These are phyloP conservation scores for Austroboletus festivus DNA, from an alignment of 768 basidiomycete genomes.

Conservation along the genomic window DNA sequence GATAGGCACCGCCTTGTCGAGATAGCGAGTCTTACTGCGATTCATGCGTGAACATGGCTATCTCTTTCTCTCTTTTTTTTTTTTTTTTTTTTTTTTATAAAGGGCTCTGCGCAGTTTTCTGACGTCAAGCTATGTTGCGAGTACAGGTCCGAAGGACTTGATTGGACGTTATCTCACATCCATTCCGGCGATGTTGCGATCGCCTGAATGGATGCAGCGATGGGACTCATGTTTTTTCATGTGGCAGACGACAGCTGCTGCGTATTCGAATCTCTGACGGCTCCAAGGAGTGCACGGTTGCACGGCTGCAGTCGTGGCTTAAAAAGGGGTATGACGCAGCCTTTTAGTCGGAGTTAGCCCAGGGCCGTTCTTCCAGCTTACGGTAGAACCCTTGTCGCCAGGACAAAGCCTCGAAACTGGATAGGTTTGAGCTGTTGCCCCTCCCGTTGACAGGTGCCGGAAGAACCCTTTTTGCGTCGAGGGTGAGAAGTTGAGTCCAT, in stretches of 20 bases:
- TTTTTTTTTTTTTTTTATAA: slow-evolving; percentile 4
- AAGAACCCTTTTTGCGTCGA: neutral
- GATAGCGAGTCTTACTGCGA: slow-evolving; percentile 1
- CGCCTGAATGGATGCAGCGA: neutral
- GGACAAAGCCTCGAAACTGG: slow-evolving; percentile 4
- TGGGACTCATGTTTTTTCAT: too few relatives aligned
- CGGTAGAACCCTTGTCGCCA: slow-evolving; percentile 7
- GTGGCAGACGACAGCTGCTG: too few relatives aligned
- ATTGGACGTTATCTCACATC: neutral
- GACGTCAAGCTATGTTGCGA: slow-evolving; percentile 22
- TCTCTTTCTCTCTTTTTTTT: slow-evolving; percentile 6
- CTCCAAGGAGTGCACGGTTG: too few relatives aligned
- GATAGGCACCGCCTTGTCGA: slow-evolving; percentile 16
- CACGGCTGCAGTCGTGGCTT: slow-evolving; percentile 12
- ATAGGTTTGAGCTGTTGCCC: neutral
- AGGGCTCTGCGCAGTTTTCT: slow-evolving; percentile 21
- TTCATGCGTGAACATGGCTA: slow-evolving; percentile 6
- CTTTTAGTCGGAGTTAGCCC: slow-evolving; percentile 12
- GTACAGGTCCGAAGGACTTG: neutral
- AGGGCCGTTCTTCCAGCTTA: neutral
- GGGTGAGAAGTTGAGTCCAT: neutral
- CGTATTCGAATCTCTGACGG: too few relatives aligned
- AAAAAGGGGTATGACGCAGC: neutral
- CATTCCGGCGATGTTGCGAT: neutral
- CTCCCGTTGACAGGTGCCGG: neutral